Conservation (phyloP, 495 filamentous ascomycete genomes). For the Hypoxylon rickii region DNA sequence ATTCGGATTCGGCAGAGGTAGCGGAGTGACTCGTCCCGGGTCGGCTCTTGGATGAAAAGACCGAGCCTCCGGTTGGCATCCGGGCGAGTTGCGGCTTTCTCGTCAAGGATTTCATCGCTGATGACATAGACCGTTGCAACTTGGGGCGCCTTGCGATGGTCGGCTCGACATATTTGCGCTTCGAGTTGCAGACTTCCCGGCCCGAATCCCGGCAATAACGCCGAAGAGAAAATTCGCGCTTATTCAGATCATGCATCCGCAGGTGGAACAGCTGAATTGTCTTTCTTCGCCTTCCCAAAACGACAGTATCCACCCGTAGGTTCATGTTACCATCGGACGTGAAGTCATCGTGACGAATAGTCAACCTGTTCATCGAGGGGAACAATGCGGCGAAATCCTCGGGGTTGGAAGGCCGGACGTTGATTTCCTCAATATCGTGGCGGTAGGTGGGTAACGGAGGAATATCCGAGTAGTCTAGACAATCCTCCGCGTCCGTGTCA, state of each 20-base stretch:
- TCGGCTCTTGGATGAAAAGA: slow-evolving; percentile 46
- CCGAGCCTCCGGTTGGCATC: slow-evolving; percentile 49
- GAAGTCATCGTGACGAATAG: slow-evolving; percentile 88
- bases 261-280: slow-evolving; percentile 90
- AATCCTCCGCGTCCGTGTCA: slow-evolving; percentile 55
- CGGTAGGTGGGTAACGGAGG: slow-evolving; percentile 62
- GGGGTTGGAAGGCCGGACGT: slow-evolving; percentile 75
- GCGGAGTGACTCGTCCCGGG: slow-evolving; percentile 49
- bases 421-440: slow-evolving; percentile 62
- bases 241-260: slow-evolving; percentile 89
- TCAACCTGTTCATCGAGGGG: slow-evolving; percentile 77
- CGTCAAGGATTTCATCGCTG: slow-evolving; percentile 70
- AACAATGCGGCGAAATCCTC: slow-evolving; percentile 85
- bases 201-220: slow-evolving; percentile 93
- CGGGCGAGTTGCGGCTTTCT: slow-evolving; percentile 60
- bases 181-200: slow-evolving; percentile 88
- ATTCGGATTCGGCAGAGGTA: slow-evolving; percentile 54
- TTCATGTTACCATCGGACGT: slow-evolving; percentile 98
- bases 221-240: slow-evolving; percentile 85
- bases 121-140: slow-evolving; percentile 74
- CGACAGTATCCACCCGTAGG: slow-evolving; percentile 81
- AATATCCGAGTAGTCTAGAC: slow-evolving; percentile 48
- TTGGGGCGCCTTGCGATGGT: slow-evolving; percentile 43
- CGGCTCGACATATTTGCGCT: slow-evolving; percentile 67
- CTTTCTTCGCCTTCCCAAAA: slow-evolving; percentile 61